A percentile compares a stretch with the other conserved stretches of the same genome.
Evolutionary conservation across 1,284 basidiomycete genomes (phyloP).

Genomic region (Malassezia nana): DNA sequence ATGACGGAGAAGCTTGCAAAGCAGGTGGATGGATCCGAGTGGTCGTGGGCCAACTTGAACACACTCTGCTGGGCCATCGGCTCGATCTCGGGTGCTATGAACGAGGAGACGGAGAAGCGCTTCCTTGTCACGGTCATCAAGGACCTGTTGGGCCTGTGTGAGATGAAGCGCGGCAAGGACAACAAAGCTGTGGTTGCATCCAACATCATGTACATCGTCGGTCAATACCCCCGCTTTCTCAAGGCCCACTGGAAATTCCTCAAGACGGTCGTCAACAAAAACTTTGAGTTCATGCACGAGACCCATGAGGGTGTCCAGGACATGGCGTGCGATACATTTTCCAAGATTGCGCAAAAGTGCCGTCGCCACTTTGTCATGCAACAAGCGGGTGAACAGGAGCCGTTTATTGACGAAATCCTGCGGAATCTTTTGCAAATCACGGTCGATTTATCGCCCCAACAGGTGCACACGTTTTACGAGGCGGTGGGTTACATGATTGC

Average conservation of each 20-base stretch:
- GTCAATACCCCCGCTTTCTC: slow-evolving; percentile 97
- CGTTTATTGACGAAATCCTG: slow-evolving; percentile 96
- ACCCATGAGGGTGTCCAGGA: slow-evolving; percentile 99
- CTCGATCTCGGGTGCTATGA: slow-evolving; percentile 98
- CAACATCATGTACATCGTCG: slow-evolving; percentile 99
- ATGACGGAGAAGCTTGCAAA: slow-evolving; percentile 77
- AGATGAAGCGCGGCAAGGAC: slow-evolving; percentile 98
- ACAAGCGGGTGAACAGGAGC: slow-evolving; percentile 91
- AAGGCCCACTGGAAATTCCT: slow-evolving; percentile 99
- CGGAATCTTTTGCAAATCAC: slow-evolving; percentile 86
- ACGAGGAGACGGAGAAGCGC: slow-evolving; percentile 93
- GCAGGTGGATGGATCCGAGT: slow-evolving; percentile 93
- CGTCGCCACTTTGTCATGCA: slow-evolving; percentile 97
- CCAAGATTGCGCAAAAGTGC: slow-evolving; percentile 99
- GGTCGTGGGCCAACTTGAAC: slow-evolving; percentile 99
- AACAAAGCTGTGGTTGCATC: slow-evolving; percentile 99
- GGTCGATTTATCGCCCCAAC: slow-evolving; percentile 84
- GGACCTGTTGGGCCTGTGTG: slow-evolving; percentile 86
- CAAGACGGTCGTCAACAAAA: slow-evolving; percentile 98
- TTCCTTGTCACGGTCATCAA: slow-evolving; percentile 99
- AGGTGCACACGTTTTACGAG: slow-evolving; percentile 60
- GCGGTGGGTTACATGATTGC: slow-evolving; percentile 99
- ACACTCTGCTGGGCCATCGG: slow-evolving; percentile 99
- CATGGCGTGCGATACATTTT: slow-evolving; percentile 99
- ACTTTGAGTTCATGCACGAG: slow-evolving; percentile 99